Percentiles rank a stretch among this genome's conserved stretches.
phyloP scores from a whole-genome alignment of 805 yeast species.

The Barnettozyma sucrosica region DNA sequence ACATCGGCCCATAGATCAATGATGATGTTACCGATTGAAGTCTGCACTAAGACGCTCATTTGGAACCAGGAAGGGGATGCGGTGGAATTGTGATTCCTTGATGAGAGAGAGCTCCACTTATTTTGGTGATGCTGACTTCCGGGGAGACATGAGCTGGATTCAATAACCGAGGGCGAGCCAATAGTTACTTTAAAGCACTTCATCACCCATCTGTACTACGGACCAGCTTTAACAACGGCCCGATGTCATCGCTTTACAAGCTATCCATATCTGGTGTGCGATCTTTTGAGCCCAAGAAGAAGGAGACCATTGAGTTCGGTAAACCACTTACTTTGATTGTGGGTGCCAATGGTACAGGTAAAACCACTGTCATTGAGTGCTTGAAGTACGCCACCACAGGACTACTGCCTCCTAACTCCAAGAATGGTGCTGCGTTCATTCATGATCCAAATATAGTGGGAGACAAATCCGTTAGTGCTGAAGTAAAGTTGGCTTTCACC shows the following conservation, averaged over 20 bases:
- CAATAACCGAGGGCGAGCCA: neutral
- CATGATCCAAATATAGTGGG: conserved; percentile 85
- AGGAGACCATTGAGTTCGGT: conserved; percentile 85
- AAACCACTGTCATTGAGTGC: conserved; percentile 94
- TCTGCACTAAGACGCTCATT: conserved; percentile 38
- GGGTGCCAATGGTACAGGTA: conserved; percentile 95
- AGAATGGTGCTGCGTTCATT: conserved; percentile 85
- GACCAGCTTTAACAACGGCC: too few relatives aligned
- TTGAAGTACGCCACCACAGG: conserved; percentile 93
- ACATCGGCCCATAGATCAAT: conserved; percentile 37
- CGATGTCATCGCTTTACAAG: conserved; percentile 24
- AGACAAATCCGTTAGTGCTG: conserved; percentile 77
- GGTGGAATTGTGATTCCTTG: too few relatives aligned
- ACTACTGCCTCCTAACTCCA: conserved; percentile 89
- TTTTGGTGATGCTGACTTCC: neutral
- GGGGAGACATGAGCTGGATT: neutral
- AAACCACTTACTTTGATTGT: conserved; percentile 89
- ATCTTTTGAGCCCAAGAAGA: conserved; percentile 79
- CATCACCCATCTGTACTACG: neutral
- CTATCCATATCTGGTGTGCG: conserved; percentile 83
- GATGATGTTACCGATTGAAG: conserved; percentile 40
- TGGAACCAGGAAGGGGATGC: neutral
- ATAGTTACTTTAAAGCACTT: conserved; percentile 1
- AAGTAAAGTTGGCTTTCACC: conserved; percentile 80
- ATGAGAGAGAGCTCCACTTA: too few relatives aligned